Percentiles rank a stretch among this genome's conserved stretches.
phyloP scores from a whole-genome alignment of 129 eudicot genomes.

The Rutidosis leptorrhynchoides region DNA sequence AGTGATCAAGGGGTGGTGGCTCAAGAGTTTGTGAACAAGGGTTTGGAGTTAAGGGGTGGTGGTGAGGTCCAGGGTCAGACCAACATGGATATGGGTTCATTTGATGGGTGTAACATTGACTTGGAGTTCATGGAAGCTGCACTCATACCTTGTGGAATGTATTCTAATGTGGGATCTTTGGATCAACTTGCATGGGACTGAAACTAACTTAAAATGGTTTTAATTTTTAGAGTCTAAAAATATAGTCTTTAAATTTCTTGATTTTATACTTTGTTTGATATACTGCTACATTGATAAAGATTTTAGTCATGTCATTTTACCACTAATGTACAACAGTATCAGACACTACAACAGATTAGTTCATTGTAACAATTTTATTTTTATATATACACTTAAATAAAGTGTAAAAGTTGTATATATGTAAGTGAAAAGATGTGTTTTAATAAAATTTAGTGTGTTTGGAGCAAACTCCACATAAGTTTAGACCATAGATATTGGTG shows the following conservation, averaged over 20 bases:
- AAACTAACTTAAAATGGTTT: conserved; percentile 19
- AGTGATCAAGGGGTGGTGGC: conserved; percentile 8
- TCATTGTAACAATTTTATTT: not conserved
- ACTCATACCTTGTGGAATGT: conserved; percentile 53
- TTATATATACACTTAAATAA: not conserved
- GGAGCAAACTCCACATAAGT: too few species aligned
- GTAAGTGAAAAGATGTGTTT: not conserved
- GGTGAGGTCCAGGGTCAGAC: conserved; percentile 23
- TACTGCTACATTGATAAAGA: not conserved
- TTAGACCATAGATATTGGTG: too few species aligned
- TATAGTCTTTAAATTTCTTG: conserved; percentile 10
- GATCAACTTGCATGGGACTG: conserved; percentile 77
- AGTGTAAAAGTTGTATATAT: not conserved
- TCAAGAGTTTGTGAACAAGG: conserved; percentile 28
- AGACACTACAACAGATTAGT: not conserved
- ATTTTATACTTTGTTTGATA: conserved; percentile 22
- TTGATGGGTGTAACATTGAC: conserved; percentile 57
- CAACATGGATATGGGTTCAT: conserved; percentile 33
- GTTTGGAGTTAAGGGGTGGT: conserved; percentile 22
- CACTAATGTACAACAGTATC: not conserved
- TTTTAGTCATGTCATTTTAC: not conserved
- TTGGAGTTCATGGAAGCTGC: conserved; percentile 74
- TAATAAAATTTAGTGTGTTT: too few species aligned
- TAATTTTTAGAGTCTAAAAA: conserved; percentile 22
- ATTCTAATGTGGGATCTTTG: conserved; percentile 40